These are phyloP conservation scores for Caloboletus firmus DNA, from an alignment of 1,284 basidiomycete species.

Conservation along the genomic window DNA sequence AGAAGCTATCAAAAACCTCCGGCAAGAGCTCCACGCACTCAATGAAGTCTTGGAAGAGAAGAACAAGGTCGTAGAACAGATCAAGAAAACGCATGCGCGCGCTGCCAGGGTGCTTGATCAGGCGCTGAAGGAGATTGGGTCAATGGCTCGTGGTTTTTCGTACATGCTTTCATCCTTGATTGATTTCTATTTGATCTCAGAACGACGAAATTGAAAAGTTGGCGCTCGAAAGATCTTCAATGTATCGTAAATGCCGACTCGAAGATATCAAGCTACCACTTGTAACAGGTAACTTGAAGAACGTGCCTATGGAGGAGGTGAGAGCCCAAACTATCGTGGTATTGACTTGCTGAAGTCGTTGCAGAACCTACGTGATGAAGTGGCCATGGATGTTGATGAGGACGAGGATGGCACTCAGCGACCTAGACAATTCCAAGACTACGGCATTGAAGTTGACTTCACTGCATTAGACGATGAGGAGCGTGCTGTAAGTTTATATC, in stretches of 20 bases:
- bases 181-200: conserved; percentile 38
- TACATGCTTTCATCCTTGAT: neutral
- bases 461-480: conserved; percentile 80
- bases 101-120: conserved; percentile 80
- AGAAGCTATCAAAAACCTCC: conserved; percentile 56
- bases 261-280: conserved; percentile 91
- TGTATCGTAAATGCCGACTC: conserved; percentile 90
- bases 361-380: conserved; percentile 78
- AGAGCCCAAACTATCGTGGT: conserved; percentile 13
- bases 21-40: conserved; percentile 60
- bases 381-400: conserved; percentile 89
- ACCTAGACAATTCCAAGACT: conserved; percentile 74
- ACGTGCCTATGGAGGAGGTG: conserved; percentile 95
- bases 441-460: conserved; percentile 92
- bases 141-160: conserved; percentile 49
- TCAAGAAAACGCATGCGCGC: conserved; percentile 70
- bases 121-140: conserved; percentile 86
- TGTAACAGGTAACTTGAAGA: conserved; percentile 70
- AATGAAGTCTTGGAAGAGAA: conserved; percentile 68
- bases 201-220: conserved; percentile 94
- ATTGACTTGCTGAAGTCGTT: conserved; percentile 1
- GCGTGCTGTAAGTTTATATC: conserved; percentile 53
- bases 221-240: conserved; percentile 80
- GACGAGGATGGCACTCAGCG: conserved; percentile 78
- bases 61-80: conserved; percentile 71